A percentile compares a stretch with the other conserved stretches of the same genome.
Conservation (phyloP, 1,284 basidiomycete genomes). For the Meripilus lineatus region DNA sequence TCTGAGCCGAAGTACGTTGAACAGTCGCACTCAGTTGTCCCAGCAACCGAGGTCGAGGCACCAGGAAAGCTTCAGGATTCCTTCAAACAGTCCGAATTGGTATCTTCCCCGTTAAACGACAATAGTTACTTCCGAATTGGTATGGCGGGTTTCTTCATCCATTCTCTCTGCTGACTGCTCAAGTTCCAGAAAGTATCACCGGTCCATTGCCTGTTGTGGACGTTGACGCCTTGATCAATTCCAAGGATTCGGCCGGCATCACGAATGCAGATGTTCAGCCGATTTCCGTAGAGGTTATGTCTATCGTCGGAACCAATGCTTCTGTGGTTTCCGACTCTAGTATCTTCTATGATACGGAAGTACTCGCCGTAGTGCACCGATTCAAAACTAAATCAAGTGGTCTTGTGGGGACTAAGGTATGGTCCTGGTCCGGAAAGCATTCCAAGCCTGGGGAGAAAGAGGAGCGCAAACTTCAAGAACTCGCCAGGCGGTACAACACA, state of each 20-base stretch:
- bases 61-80: not conserved
- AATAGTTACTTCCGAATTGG: not conserved
- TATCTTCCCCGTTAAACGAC: not conserved
- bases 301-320: conserved; percentile 46
- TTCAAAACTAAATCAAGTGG: conserved; percentile 57
- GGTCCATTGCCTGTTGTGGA: conserved; percentile 42
- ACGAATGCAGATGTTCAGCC: conserved; percentile 41
- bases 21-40: too few relatives aligned
- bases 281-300: conserved; percentile 68
- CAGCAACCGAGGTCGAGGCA: not conserved
- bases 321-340: conserved; percentile 39
- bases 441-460: conserved; percentile 50
- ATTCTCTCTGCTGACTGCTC: too few relatives aligned
- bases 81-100: not conserved
- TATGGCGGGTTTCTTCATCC: conserved; percentile 4
- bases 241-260: conserved; percentile 19
- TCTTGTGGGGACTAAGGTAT: conserved; percentile 64
- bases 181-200: not conserved
- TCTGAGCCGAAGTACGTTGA: too few relatives aligned
- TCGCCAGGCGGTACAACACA: conserved; percentile 68
- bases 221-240: conserved; percentile 39
- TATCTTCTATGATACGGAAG: conserved; percentile 70
- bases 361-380: conserved; percentile 62
- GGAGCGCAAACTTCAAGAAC: conserved; percentile 58
- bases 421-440: conserved; percentile 66